Conservation (phyloP, 2,329 filamentous ascomycete genomes). For the Trichoderma gracile region DNA sequence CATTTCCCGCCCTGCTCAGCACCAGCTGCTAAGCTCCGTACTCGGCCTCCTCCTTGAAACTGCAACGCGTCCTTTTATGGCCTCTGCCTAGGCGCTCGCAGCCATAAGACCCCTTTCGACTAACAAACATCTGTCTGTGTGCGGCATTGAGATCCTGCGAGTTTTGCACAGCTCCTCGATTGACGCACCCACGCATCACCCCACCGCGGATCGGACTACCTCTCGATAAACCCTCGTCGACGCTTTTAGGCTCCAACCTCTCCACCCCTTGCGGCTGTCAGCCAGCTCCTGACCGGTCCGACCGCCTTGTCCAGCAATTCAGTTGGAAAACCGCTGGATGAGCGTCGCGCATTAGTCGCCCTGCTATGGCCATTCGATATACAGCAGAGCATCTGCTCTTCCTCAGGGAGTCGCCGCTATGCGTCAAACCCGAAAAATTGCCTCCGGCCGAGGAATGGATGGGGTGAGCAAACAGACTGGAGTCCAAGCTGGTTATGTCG, state of each 20-base stretch:
- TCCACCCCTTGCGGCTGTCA: constrained; percentile 9
- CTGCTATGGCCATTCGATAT: constrained; percentile 64
- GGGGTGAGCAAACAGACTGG: constrained; percentile 72
- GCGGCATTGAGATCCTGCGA: neutral
- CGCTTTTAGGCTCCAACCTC: neutral
- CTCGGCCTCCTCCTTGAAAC: constrained; percentile 8
- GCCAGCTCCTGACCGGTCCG: neutral
- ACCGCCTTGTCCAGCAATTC: constrained; percentile 5
- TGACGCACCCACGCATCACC: constrained; percentile 8
- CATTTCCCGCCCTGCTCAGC: constrained; percentile 6
- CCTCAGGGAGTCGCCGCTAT: constrained; percentile 79
- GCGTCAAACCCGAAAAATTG: constrained; percentile 73
- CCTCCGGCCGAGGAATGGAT: constrained; percentile 94
- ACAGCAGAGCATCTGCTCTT: constrained; percentile 72
- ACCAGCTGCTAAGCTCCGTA: constrained; percentile 17
- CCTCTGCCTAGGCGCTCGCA: neutral
- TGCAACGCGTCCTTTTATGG: constrained; percentile 22
- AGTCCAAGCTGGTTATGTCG: constrained; percentile 35
- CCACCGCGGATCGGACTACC: neutral
- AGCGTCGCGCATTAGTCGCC: constrained; percentile 39
- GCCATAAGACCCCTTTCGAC: neutral
- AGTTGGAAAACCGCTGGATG: constrained; percentile 38
- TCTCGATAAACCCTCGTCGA: neutral
- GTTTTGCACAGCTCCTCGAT: constrained; percentile 9
- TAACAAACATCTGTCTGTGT: neutral